Evolutionary conservation across 1,139 yeast genomes (phyloP).

Genomic region (Arxiozyma telluris): DNA sequence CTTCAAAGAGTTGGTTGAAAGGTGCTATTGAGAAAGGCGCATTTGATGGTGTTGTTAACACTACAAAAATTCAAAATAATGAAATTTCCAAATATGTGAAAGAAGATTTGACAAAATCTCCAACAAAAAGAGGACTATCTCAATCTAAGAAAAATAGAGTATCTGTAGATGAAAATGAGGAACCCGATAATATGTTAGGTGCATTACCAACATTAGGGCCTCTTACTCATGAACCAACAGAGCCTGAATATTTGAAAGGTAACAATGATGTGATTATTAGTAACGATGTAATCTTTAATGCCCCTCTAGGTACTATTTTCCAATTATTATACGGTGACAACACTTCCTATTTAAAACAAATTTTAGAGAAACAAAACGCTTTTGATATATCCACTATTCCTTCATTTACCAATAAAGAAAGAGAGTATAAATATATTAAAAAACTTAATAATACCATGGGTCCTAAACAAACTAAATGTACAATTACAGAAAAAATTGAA

Average conservation of each 20-base stretch:
- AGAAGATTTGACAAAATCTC: slow-evolving; percentile 16
- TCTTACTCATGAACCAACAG: slow-evolving; percentile 46
- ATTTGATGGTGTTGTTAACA: slow-evolving; percentile 54
- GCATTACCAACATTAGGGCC: slow-evolving; percentile 44
- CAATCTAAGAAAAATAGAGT: slow-evolving; percentile 7
- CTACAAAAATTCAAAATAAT: slow-evolving; percentile 41
- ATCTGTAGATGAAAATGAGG: slow-evolving; percentile 5
- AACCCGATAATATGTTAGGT: slow-evolving; percentile 16
- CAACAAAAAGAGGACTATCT: slow-evolving; percentile 7
- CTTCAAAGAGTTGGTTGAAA: slow-evolving; percentile 41
- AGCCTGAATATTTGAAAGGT: slow-evolving; percentile 42
- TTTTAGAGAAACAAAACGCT: slow-evolving; percentile 63
- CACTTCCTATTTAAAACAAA: slow-evolving; percentile 43
- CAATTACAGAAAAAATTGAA: slow-evolving; percentile 62
- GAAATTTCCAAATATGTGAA: slow-evolving; percentile 32
- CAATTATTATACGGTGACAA: slow-evolving; percentile 68
- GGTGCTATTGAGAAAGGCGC: slow-evolving; percentile 54
- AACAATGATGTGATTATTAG: slow-evolving; percentile 57
- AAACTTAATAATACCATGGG: slow-evolving; percentile 82
- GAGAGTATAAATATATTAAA: slow-evolving; percentile 66
- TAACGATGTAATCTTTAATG: slow-evolving; percentile 43
- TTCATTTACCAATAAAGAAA: slow-evolving; percentile 37
- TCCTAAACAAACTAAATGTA: slow-evolving; percentile 87
- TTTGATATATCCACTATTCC: slow-evolving; percentile 55
- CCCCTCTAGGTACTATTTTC: slow-evolving; percentile 77